Evolutionary conservation across 768 basidiomycete species (phyloP), one percentile per base, ranked within the genome.

Genomic region (Lentinula boryana): DNA sequence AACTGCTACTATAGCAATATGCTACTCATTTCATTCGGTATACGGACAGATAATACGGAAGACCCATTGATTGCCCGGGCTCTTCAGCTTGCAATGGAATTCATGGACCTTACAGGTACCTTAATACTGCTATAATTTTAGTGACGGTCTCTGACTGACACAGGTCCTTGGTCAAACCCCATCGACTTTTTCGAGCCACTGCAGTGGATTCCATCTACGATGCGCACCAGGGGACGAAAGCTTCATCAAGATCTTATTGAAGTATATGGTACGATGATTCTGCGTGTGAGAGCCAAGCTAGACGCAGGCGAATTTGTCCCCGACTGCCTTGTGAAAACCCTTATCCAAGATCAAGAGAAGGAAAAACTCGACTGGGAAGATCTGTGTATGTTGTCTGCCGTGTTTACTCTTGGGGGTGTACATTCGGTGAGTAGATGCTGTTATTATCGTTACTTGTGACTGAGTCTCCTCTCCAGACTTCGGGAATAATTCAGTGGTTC

Each of bases 401-500:
- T 68, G 3, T 75, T 75, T 60, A 70, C 69, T 1, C 67, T 73
- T 38, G 74, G 74, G 1, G 74, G 74, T 23, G 71, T 74, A 5
- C 71, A 75, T 60, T 72, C 74, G 55, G 72, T 69, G 43, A 31
- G 69, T 62, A 52, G 0, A 49, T 62, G 50, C n/a, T 40, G 27
- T 40, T 10, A 18, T 21, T 13, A 15, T 40, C 5, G n/a, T 31
- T 33, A 5, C 5, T 38, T 15, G 5, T 55, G 7, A 16, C 38
- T n/a, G n/a, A 15, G 4, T 1, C 12, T 16, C 21, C n/a, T 41
- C 36, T 41, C 53, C 56, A 75, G 75, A 76, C 73, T 6, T 64
- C 74, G 3, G 68, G 70, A 4, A 68, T 74, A 38, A 71, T 74
- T 36, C 66, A 69, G 56, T 75, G 75, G 74, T 72, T 74, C 65